Conservation (phyloP, 768 basidiomycete genomes). For the Tubosaeta sp. region DNA sequence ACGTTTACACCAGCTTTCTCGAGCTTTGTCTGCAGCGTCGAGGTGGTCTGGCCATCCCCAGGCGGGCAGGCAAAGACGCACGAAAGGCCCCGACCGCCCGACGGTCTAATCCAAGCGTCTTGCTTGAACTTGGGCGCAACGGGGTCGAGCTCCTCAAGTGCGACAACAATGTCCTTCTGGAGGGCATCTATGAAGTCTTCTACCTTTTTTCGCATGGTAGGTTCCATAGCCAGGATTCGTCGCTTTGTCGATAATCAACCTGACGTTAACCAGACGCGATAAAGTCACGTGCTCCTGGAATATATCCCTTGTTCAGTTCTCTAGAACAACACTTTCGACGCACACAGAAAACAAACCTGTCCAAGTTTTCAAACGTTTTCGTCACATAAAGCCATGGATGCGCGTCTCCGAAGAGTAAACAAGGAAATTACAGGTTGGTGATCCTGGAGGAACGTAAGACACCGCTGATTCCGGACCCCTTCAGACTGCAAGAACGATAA, state of each 20-base stretch:
- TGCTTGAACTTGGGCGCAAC: constrained; percentile 68
- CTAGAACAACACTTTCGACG: background rate
- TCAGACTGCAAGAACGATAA: constrained; percentile 95
- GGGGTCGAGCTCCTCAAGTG: constrained; percentile 78
- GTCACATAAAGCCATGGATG: constrained; percentile 59
- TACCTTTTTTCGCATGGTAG: constrained; percentile 70
- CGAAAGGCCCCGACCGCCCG: constrained; percentile 71
- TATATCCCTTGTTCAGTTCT: background rate
- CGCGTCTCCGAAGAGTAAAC: constrained; percentile 83
- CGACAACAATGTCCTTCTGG: constrained; percentile 73
- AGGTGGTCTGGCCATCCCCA: constrained; percentile 28
- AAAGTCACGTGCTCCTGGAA: constrained; percentile 23
- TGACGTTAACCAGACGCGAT: too few relatives aligned
- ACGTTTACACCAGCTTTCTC: constrained; percentile 98
- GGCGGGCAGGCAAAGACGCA: constrained; percentile 68
- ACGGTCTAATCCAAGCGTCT: constrained; percentile 70
- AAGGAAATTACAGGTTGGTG: constrained; percentile 84
- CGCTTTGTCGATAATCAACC: too few relatives aligned
- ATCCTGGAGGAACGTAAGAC: background rate
- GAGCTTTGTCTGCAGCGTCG: constrained; percentile 49
- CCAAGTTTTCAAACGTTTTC: background rate
- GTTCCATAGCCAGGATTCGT: constrained; percentile 8
- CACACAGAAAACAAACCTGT: background rate
- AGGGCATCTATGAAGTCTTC: constrained; percentile 71
- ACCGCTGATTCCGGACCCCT: constrained; percentile 9